Percentiles rank a stretch among this genome's conserved stretches.
Evolutionary conservation across 1,284 basidiomycete species (phyloP).

Genomic region (Cutaneotrichosporon sp.): DNA sequence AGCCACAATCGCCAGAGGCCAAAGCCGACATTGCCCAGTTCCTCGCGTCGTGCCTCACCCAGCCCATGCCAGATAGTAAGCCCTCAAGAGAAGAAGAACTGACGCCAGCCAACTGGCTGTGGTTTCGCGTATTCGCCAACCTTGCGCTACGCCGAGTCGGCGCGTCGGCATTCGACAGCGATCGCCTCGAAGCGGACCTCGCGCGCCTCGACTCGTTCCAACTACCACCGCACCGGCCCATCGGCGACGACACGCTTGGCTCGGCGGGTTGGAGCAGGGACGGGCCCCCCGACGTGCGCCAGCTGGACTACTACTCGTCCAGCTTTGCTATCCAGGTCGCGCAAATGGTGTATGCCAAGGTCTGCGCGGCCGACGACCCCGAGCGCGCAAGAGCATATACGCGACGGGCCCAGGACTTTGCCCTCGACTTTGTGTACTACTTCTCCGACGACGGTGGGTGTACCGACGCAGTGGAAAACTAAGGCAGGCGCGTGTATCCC

Average conservation of each 20-base stretch:
- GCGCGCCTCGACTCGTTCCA: slow-evolving; percentile 74
- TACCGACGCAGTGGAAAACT: background rate
- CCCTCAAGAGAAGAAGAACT: background rate
- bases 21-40: slow-evolving; percentile 61
- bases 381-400: slow-evolving; percentile 60
- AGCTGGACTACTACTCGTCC: slow-evolving; percentile 72
- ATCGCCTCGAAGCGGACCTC: slow-evolving; percentile 66
- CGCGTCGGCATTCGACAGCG: slow-evolving; percentile 56
- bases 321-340: slow-evolving; percentile 74
- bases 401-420: slow-evolving; percentile 60
- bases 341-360: slow-evolving; percentile 64
- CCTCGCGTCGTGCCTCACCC: slow-evolving; percentile 69
- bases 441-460: slow-evolving; percentile 62
- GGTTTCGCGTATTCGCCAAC: slow-evolving; percentile 76
- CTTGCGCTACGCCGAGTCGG: slow-evolving; percentile 62
- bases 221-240: slow-evolving; percentile 48
- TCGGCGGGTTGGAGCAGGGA: slow-evolving; percentile 64
- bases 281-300: slow-evolving; percentile 68
- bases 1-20: slow-evolving; percentile 53
- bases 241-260: slow-evolving; percentile 45
- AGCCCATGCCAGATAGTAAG: slow-evolving; percentile 52
- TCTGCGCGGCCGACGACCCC: slow-evolving; percentile 56
- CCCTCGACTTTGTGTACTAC: slow-evolving; percentile 66
- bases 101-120: slow-evolving; percentile 64
- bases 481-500: slow-evolving; percentile 50